These are phyloP conservation scores for Aquanectria penicillioides DNA, from an alignment of 2,329 filamentous ascomycete genomes.

Conservation along the genomic window DNA sequence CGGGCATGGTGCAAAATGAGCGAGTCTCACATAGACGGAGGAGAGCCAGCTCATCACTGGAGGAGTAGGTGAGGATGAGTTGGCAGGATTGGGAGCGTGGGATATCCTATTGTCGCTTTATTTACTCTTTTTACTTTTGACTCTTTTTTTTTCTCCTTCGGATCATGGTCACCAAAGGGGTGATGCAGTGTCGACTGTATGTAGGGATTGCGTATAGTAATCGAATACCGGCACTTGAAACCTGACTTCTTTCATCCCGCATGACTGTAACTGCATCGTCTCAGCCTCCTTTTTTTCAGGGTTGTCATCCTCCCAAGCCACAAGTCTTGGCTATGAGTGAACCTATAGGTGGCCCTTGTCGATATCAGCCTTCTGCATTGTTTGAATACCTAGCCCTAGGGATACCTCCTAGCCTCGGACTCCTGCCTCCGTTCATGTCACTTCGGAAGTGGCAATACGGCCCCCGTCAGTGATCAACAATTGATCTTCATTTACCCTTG, in stretches of 20 bases:
- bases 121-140: slow-evolving; percentile 42
- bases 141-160: slow-evolving; percentile 39
- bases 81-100: slow-evolving; percentile 32
- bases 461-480: too few relatives aligned
- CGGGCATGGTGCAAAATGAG: slow-evolving; percentile 30
- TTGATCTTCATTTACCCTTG: too few relatives aligned
- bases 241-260: slow-evolving; percentile 15
- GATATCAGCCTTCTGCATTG: too few relatives aligned
- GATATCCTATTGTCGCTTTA: slow-evolving; percentile 44
- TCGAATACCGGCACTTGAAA: slow-evolving; percentile 39
- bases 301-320: too few relatives aligned
- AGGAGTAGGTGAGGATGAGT: slow-evolving; percentile 22
- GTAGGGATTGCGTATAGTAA: slow-evolving; percentile 46
- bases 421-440: too few relatives aligned
- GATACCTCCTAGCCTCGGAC: too few relatives aligned
- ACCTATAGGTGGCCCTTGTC: too few relatives aligned
- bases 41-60: slow-evolving; percentile 23
- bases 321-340: too few relatives aligned
- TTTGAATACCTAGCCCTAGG: too few relatives aligned
- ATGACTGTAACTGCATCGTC: too few relatives aligned
- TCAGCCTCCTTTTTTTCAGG: too few relatives aligned
- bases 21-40: slow-evolving; percentile 31
- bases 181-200: slow-evolving; percentile 40
- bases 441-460: too few relatives aligned
- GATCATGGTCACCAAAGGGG: slow-evolving; percentile 31